Conservation (phyloP, 345 rosid species). For the Combretum micranthum region DNA sequence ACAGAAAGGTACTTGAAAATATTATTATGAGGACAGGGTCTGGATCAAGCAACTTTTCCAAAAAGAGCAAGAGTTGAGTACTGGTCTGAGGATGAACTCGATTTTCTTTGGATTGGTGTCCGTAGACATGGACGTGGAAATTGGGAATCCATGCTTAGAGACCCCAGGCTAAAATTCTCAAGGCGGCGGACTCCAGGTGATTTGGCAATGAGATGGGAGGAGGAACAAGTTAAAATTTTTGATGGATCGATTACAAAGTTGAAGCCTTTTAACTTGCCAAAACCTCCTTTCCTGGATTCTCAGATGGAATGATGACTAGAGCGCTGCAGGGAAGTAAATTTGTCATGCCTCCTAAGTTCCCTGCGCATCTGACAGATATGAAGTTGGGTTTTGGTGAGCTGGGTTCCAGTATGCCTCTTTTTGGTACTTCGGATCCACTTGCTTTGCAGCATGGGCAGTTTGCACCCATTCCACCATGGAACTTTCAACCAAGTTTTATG, state of each 20-base stretch:
- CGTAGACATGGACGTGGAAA: conserved; percentile 95
- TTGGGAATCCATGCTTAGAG: conserved; percentile 88
- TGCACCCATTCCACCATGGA: conserved; percentile 45
- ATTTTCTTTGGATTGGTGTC: conserved; percentile 96
- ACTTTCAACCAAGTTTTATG: conserved; percentile 27
- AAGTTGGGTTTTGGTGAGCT: conserved; percentile 76
- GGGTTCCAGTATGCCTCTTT: conserved; percentile 38
- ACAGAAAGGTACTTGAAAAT: conserved; percentile 88
- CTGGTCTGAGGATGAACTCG: conserved; percentile 99
- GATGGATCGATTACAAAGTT: conserved; percentile 56
- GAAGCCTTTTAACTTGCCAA: conserved; percentile 41
- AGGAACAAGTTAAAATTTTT: conserved; percentile 77
- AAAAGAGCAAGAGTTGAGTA: conserved; percentile 62
- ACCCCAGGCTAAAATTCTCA: conserved; percentile 77
- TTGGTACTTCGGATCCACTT: conserved; percentile 58
- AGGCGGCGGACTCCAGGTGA: conserved; percentile 62
- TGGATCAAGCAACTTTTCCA: conserved; percentile 49
- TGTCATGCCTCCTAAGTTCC: conserved; percentile 57
- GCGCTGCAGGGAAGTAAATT: conserved; percentile 78
- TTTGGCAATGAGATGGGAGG: conserved; percentile 90
- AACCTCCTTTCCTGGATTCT: conserved; percentile 58
- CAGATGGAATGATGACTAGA: conserved; percentile 90
- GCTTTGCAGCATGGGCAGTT: conserved; percentile 52
- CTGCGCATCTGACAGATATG: conserved; percentile 81
- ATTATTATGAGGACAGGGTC: conserved; percentile 87